These are phyloP conservation scores for Daldinia decipiens DNA, from an alignment of 495 filamentous ascomycete species.

Conservation along the genomic window DNA sequence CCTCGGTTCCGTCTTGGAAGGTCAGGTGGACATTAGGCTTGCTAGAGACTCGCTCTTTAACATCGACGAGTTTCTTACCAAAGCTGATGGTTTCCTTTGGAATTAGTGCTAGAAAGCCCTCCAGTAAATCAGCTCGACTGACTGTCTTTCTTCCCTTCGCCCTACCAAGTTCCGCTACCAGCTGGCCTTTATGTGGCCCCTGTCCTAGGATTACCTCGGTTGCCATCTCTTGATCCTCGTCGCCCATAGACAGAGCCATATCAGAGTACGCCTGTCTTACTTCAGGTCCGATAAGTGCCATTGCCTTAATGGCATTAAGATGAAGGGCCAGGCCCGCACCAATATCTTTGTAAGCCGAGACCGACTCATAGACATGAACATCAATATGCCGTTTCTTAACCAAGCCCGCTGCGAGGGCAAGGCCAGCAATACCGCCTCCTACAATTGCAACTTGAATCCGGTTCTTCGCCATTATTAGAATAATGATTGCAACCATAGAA, in stretches of 20 bases:
- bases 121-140: constrained; percentile 51
- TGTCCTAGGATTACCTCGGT: constrained; percentile 52
- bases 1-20: constrained; percentile 51
- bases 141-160: constrained; percentile 54
- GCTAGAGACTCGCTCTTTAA: constrained; percentile 34
- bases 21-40: constrained; percentile 42
- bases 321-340: constrained; percentile 54
- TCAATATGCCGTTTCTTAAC: constrained; percentile 47
- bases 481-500: background rate
- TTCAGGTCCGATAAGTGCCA: constrained; percentile 50
- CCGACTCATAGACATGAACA: constrained; percentile 49
- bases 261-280: constrained; percentile 49
- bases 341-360: constrained; percentile 47
- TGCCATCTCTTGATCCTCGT: constrained; percentile 49
- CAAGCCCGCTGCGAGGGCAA: constrained; percentile 51
- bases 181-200: constrained; percentile 43
- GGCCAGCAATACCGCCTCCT: constrained; percentile 52
- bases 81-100: constrained; percentile 44
- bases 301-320: constrained; percentile 52
- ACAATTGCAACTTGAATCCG: constrained; percentile 50
- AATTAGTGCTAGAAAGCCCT: constrained; percentile 46
- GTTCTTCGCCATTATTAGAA: constrained; percentile 15
- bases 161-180: constrained; percentile 52
- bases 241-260: constrained; percentile 48
- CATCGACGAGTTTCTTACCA: constrained; percentile 45